These are phyloP conservation scores for Isatis tinctoria DNA, from an alignment of 345 rosid genomes.

Conservation along the genomic window DNA sequence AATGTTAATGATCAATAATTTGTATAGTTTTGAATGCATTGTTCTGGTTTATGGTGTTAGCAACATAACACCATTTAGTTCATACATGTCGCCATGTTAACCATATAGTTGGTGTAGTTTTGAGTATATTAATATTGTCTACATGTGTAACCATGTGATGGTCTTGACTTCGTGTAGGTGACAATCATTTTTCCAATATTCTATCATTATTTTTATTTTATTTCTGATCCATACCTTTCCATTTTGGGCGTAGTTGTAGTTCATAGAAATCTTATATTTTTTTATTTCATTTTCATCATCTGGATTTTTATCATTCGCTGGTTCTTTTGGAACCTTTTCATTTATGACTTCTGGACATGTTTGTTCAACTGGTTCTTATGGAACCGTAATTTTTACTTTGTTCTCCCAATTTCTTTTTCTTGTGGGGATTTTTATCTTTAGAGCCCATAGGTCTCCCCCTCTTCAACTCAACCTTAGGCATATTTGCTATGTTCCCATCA, in stretches of 20 bases:
- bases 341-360: no score
- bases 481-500: not conserved
- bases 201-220: not conserved
- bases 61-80: no score
- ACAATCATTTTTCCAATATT: no score
- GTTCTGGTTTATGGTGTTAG: no score
- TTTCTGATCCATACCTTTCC: not conserved
- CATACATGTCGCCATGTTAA: no score
- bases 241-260: not conserved
- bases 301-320: not conserved
- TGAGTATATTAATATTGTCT: no score
- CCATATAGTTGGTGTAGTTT: no score
- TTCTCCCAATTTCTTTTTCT: not conserved
- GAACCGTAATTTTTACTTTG: not conserved
- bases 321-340: not conserved
- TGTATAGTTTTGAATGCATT: no score
- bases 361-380: not conserved
- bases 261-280: not conserved
- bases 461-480: not conserved
- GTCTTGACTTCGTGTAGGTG: no score
- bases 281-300: not conserved
- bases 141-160: no score
- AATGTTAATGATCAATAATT: no score
- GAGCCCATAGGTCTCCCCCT: not conserved
- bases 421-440: not conserved